A percentile compares a stretch with the other conserved stretches of the same genome.
Conservation (phyloP, 495 filamentous ascomycete species). For the Ascobolus immersus region DNA sequence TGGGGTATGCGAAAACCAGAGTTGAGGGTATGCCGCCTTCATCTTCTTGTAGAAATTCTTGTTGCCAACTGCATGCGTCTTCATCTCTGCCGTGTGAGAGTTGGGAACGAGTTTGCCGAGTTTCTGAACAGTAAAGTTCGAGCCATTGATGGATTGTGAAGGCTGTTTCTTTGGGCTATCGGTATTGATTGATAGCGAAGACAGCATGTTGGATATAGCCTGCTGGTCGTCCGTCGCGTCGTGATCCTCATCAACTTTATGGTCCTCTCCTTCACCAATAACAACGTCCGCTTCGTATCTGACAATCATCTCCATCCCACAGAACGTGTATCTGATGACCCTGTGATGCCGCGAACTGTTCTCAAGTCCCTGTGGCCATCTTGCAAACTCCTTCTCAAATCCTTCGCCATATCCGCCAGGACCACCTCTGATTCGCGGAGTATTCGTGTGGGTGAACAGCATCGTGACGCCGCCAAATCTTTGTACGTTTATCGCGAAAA, state of each 20-base stretch:
- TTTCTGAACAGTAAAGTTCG: conserved; percentile 11
- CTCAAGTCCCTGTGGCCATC: conserved; percentile 9
- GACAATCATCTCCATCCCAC: conserved; percentile 21
- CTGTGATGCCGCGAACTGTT: conserved; percentile 25
- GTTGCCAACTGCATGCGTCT: conserved; percentile 25
- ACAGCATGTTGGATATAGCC: neutral
- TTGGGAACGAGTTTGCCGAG: conserved; percentile 17
- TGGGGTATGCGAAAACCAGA: conserved; percentile 27
- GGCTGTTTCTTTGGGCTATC: conserved; percentile 9
- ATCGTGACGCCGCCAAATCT: conserved; percentile 2
- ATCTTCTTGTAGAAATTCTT: conserved; percentile 17
- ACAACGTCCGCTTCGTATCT: conserved; percentile 26
- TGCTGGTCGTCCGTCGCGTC: neutral
- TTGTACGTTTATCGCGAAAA: too few species aligned
- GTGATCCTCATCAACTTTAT: neutral
- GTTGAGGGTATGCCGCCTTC: conserved; percentile 20
- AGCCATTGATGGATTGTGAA: neutral
- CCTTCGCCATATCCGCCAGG: conserved; percentile 24
- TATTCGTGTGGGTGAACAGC: conserved; percentile 5
- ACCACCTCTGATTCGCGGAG: conserved; percentile 12
- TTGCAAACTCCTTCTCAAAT: conserved; percentile 27
- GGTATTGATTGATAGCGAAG: neutral
- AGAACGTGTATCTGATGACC: conserved; percentile 23
- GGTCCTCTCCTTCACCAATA: conserved; percentile 7
- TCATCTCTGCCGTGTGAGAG: conserved; percentile 24